Evolutionary conservation across 768 basidiomycete genomes (phyloP).

Genomic region (Russula lepida): DNA sequence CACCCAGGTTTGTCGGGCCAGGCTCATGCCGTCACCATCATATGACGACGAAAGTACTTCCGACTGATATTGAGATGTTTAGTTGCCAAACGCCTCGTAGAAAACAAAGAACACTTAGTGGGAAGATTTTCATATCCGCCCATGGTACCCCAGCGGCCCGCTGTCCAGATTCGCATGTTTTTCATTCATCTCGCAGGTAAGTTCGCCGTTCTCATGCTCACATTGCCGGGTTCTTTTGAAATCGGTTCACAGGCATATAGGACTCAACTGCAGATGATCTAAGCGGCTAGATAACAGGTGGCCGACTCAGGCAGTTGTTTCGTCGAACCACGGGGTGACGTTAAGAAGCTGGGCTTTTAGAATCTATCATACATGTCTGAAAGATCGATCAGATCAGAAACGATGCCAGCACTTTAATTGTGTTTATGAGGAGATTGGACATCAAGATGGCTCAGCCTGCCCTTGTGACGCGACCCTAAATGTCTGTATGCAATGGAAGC

Average conservation of each 20-base stretch:
- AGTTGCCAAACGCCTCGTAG: neutral
- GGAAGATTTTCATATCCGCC: constrained; percentile 4
- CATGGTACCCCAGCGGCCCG: neutral
- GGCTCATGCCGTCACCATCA: neutral
- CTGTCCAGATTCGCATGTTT: neutral
- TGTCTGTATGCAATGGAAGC: neutral
- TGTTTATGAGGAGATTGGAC: neutral
- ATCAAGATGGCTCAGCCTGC: neutral
- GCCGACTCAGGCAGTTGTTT: neutral
- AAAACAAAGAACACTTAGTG: neutral
- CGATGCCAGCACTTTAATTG: neutral
- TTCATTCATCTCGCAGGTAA: neutral
- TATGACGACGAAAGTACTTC: neutral
- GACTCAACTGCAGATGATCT: neutral
- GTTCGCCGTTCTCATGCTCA: neutral
- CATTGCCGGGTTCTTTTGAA: neutral
- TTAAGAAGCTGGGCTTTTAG: neutral
- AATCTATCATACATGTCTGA: neutral
- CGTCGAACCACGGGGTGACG: neutral
- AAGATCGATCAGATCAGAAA: neutral
- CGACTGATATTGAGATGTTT: neutral
- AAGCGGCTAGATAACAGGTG: neutral
- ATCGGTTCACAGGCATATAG: neutral
- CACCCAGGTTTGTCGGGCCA: neutral
- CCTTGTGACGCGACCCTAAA: neutral